These are phyloP conservation scores for Eucalyptus sp. DNA, from an alignment of 345 rosid genomes.

Conservation along the genomic window DNA sequence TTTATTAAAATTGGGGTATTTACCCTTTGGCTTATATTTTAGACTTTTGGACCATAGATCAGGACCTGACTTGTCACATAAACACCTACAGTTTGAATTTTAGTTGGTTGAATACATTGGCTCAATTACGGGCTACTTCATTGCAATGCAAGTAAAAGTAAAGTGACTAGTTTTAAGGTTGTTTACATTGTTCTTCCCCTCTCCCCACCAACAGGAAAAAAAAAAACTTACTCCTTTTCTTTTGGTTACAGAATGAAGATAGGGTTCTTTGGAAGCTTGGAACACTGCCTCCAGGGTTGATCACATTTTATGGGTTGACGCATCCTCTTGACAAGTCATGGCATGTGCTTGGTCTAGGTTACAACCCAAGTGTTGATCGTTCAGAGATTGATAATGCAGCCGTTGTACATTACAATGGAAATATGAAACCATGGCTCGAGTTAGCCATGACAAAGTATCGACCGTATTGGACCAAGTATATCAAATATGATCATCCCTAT, in stretches of 20 bases:
- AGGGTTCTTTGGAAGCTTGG: slow-evolving; percentile 98
- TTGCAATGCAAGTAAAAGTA: background rate
- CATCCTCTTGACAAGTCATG: slow-evolving; percentile 87
- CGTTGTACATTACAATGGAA: slow-evolving; percentile 93
- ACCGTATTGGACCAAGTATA: slow-evolving; percentile 79
- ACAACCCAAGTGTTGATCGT: slow-evolving; percentile 76
- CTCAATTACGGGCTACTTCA: background rate
- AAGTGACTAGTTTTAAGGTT: background rate
- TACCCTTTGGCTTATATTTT: background rate
- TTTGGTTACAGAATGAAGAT: slow-evolving; percentile 63
- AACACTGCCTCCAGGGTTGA: slow-evolving; percentile 95
- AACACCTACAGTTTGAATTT: background rate
- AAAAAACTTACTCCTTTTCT: background rate
- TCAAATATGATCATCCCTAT: slow-evolving; percentile 86
- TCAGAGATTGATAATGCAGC: slow-evolving; percentile 87
- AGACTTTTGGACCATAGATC: background rate
- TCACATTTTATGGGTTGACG: slow-evolving; percentile 82
- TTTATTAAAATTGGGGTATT: background rate
- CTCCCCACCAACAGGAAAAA: background rate
- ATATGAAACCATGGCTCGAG: slow-evolving; percentile 99
- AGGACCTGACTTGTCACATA: background rate
- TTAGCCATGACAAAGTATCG: slow-evolving; percentile 92
- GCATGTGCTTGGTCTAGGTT: slow-evolving; percentile 98
- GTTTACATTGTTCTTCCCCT: background rate
- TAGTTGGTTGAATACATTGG: background rate